A percentile compares a stretch with the other conserved stretches of the same genome.
phyloP scores from a whole-genome alignment of 495 filamentous ascomycete genomes.

The Aspergillus conjunctus region DNA sequence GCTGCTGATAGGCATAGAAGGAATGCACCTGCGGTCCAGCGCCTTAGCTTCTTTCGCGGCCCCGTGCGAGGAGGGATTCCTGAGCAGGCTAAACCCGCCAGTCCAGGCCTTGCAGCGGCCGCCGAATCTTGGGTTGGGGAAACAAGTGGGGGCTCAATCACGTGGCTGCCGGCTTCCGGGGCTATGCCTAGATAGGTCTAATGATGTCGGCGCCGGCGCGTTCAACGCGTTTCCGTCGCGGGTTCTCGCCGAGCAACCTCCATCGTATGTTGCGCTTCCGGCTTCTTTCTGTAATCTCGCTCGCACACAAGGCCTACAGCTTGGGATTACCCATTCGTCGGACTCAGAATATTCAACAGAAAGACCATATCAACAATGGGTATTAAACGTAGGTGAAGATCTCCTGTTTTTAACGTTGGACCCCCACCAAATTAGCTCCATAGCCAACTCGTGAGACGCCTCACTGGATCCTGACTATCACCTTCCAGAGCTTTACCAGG shows the following conservation, averaged over 20 bases:
- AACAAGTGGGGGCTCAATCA: slow-evolving; percentile 10
- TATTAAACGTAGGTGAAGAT: slow-evolving; percentile 69
- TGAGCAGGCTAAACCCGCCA: not conserved
- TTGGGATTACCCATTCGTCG: not conserved
- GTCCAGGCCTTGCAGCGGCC: not conserved
- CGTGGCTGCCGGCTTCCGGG: slow-evolving; percentile 14
- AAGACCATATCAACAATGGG: slow-evolving; percentile 63
- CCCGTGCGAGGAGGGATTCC: no score
- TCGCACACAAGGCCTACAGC: not conserved
- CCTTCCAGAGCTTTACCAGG: slow-evolving; percentile 67
- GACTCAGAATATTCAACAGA: not conserved
- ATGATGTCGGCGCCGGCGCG: slow-evolving; percentile 32
- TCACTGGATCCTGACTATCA: slow-evolving; percentile 8
- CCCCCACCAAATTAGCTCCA: not conserved
- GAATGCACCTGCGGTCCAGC: not conserved
- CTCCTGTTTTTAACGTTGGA: not conserved
- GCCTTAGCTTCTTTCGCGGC: not conserved
- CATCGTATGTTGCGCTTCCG: no score
- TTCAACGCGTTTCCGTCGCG: slow-evolving; percentile 36
- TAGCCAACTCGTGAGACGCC: not conserved
- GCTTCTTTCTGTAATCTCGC: slow-evolving; percentile 1
- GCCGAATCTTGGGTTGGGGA: not conserved
- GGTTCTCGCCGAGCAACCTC: not conserved
- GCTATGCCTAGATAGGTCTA: slow-evolving; percentile 35
- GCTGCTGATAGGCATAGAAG: slow-evolving; percentile 9